Evolutionary conservation across 176 grass and related monocot species (phyloP).

Genomic region (Carex parvula): DNA sequence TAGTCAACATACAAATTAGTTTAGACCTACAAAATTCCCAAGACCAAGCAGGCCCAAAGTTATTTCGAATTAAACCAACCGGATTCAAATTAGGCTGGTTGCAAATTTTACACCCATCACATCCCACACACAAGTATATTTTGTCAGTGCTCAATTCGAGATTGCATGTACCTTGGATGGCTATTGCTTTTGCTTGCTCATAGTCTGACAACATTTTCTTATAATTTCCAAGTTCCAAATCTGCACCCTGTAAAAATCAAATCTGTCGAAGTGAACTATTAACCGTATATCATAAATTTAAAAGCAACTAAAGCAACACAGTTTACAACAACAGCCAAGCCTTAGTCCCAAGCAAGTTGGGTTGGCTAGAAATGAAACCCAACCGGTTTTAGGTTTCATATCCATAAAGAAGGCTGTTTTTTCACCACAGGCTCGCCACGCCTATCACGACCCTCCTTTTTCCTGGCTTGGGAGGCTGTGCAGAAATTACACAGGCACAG

Average conservation of each 20-base stretch:
- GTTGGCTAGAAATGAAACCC: no score
- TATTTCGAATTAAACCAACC: background rate
- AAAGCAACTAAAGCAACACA: background rate
- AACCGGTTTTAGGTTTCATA: no score
- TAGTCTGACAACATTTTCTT: conserved; percentile 67
- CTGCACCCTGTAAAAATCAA: conserved; percentile 38
- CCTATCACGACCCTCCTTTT: no score
- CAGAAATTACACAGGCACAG: no score
- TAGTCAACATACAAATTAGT: background rate
- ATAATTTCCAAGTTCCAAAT: conserved; percentile 56
- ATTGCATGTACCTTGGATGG: conserved; percentile 44
- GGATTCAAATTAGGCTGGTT: background rate
- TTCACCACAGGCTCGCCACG: no score
- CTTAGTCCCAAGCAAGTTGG: no score
- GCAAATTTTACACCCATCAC: background rate
- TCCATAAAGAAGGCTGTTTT: no score
- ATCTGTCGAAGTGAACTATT: background rate
- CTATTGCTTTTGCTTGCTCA: conserved; percentile 57
- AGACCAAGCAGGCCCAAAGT: background rate
- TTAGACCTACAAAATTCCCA: background rate
- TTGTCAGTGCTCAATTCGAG: background rate
- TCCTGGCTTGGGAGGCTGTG: no score
- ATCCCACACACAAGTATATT: background rate
- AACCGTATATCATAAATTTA: background rate
- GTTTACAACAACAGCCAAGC: background rate